phyloP scores from a whole-genome alignment of 2,329 filamentous ascomycete species.

The Cryphonectria naterciae region DNA sequence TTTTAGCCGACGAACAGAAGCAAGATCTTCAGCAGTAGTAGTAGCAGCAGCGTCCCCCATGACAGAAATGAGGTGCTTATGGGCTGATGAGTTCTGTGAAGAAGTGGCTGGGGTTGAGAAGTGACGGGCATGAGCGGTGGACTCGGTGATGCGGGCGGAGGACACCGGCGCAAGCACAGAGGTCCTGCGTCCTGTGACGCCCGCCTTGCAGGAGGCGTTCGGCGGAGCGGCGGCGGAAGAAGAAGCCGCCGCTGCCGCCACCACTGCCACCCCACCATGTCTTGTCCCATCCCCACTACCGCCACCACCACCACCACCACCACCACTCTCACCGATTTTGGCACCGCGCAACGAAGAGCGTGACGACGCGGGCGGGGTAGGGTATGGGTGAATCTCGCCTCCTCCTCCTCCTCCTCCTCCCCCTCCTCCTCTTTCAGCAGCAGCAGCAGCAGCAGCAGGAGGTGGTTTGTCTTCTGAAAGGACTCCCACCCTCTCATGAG shows the following conservation, averaged over 20 bases:
- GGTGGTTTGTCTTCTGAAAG: conserved; percentile 38
- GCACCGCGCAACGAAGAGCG: conserved; percentile 49
- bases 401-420: conserved; percentile 31
- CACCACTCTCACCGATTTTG: conserved; percentile 46
- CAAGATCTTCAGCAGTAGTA: conserved; percentile 52
- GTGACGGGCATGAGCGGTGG: conserved; percentile 67
- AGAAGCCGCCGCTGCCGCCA: conserved; percentile 39
- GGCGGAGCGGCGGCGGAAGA: conserved; percentile 41
- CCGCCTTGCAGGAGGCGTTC: conserved; percentile 46
- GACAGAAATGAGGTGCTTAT: conserved; percentile 42
- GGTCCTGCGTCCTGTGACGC: conserved; percentile 48
- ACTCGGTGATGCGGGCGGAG: conserved; percentile 62
- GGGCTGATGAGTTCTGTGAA: conserved; percentile 56
- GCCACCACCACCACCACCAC: conserved; percentile 34
- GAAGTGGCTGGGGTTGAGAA: conserved; percentile 70
- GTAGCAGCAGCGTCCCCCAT: conserved; percentile 43
- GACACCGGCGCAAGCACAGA: conserved; percentile 63
- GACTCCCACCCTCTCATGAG: conserved; percentile 44
- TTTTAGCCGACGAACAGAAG: conserved; percentile 71
- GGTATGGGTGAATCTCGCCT: conserved; percentile 51
- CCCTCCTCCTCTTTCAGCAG: conserved; percentile 26
- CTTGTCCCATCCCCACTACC: conserved; percentile 39
- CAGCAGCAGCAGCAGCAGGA: conserved; percentile 25
- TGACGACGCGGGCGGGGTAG: conserved; percentile 61
- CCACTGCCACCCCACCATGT: conserved; percentile 36